Evolutionary conservation across 78 protist genomes (phyloP).

Genomic region (Dictyostelium discoideum): DNA sequence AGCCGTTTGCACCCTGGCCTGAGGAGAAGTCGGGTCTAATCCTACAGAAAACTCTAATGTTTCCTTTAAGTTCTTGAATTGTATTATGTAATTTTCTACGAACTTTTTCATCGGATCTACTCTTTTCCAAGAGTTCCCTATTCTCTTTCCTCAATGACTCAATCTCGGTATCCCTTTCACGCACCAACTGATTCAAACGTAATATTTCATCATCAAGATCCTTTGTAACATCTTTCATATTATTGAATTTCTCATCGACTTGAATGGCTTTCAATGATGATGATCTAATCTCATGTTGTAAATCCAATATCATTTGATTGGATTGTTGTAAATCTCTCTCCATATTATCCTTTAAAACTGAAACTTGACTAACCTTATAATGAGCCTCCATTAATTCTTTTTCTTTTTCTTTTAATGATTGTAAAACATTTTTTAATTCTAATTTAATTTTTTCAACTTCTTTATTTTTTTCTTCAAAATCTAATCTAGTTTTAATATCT

Average conservation of each 20-base stretch:
- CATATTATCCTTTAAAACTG: not conserved
- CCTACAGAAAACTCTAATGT: conserved; percentile 93
- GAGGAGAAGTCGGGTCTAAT: conserved; percentile 78
- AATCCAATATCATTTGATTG: not conserved
- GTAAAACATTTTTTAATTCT: not conserved
- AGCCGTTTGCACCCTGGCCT: not conserved
- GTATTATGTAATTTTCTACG: conserved; percentile 68
- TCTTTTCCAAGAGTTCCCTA: conserved; percentile 4
- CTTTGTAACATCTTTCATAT: not conserved
- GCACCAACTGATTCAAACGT: not conserved
- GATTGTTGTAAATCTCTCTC: not conserved
- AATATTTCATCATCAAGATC: not conserved
- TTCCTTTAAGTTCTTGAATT: conserved; percentile 87
- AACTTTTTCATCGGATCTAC: conserved; percentile 48
- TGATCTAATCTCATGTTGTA: not conserved
- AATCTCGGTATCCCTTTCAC: not conserved
- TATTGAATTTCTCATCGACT: not conserved
- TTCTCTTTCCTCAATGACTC: not conserved
- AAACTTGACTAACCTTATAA: not conserved
- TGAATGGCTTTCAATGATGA: not conserved
- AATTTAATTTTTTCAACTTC: not conserved
- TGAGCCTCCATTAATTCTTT: not conserved
- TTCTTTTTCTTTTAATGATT: not conserved
- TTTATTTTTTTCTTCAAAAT: conserved; percentile 39
- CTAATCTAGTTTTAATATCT: conserved; percentile 32